Evolutionary conservation across 306 rosid genomes (phyloP), one percentile per base, ranked within the genome.

Genomic region (Cercis canadensis): DNA sequence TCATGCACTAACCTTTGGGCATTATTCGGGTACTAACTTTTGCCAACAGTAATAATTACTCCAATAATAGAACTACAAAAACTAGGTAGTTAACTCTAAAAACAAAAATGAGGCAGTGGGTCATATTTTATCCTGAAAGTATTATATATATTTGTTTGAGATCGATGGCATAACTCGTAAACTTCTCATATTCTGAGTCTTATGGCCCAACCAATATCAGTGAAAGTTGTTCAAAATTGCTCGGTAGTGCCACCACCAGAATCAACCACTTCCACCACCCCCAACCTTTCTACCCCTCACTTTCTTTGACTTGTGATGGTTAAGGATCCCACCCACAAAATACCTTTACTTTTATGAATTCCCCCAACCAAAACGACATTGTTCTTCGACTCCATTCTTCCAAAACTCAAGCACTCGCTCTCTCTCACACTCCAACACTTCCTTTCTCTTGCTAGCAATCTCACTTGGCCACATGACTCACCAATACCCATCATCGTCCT

Each of bases 251-350:
- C 80, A 0, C 45, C 52, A 4, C 12, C 67, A 45, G 16, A 37
- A 40, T 6, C 6, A 8, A 4, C 5, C 14, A 5, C 49, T 13
- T 6, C 60, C 29, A 0, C 41, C 17, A 4, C 67, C 6, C 31
- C 17, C 60, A 39, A 65, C 51, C 0, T 5, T 65, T 8, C 73
- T 78, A 0, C 70, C 81, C 7, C 21, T 82, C 8, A 78, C 84
- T 3, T 69, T 75, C 60, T 81, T 85, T 10, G 86, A 81, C 44
- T 0, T 72, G 0, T 7, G 16, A 2, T 85, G 75, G 75, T 36
- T 81, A 7, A 59, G 80, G 2, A 39, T 18, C 19, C 68, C 63
- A 57, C 80, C 80, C 0, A 57, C 31, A 31, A 62, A 79, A 5
- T 43, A 33, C 45, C 69, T 74, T 32, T 74, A 62, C 79, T 74